These are phyloP conservation scores for Micractinium conductrix DNA, from an alignment of 139 green algal genomes.

Conservation along the genomic window DNA sequence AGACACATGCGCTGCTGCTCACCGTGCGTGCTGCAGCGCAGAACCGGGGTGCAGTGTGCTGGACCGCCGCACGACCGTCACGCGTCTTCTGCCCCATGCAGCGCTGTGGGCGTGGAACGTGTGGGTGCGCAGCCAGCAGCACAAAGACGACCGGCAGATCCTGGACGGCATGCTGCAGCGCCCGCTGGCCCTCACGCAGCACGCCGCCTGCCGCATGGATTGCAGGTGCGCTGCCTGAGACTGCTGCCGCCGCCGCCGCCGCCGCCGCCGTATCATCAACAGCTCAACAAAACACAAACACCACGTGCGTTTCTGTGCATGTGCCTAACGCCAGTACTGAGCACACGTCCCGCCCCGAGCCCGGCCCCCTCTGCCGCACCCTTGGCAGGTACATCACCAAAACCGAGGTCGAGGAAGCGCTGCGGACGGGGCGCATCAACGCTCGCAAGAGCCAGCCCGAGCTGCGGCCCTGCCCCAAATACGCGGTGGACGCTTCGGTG, in stretches of 20 bases:
- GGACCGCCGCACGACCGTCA: neutral
- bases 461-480: conserved; percentile 55
- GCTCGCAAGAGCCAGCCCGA: conserved; percentile 43
- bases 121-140: conserved; percentile 9
- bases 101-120: conserved; percentile 23
- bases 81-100: neutral
- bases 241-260: neutral
- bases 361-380: neutral
- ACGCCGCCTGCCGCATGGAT: conserved; percentile 61
- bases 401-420: conserved; percentile 32
- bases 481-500: conserved; percentile 50
- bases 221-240: conserved; percentile 35
- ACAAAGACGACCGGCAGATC: neutral
- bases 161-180: conserved; percentile 31
- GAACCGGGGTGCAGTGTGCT: too few species aligned
- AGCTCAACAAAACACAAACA: too few species aligned
- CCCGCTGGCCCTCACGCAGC: conserved; percentile 52
- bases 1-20: too few species aligned
- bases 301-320: too few species aligned
- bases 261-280: too few species aligned
- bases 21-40: too few species aligned
- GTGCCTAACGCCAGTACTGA: too few species aligned
- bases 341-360: neutral
- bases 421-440: conserved; percentile 50
- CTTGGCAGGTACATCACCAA: conserved; percentile 41